phyloP scores from a whole-genome alignment of 2,329 filamentous ascomycete species.

The Chaetomium olivaceum region DNA sequence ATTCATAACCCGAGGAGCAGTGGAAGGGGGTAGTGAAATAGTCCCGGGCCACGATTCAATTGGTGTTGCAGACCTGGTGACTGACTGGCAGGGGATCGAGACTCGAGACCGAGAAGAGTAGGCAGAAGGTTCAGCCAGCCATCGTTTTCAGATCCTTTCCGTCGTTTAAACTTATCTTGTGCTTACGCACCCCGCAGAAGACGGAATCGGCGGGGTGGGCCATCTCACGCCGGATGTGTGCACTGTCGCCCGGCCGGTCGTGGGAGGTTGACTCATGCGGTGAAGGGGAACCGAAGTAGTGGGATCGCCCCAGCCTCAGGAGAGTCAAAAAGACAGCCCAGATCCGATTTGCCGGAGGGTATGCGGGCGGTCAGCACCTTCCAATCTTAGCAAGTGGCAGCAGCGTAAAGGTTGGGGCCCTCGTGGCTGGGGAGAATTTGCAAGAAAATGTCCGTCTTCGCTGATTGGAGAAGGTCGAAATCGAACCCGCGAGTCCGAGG shows the following conservation, averaged over 20 bases:
- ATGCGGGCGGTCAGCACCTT: slow-evolving; percentile 7
- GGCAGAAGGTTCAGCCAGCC: not conserved
- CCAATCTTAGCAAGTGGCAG: slow-evolving; percentile 1
- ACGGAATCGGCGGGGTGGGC: not conserved
- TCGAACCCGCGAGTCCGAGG: not conserved
- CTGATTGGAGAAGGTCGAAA: not conserved
- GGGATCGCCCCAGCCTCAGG: not conserved
- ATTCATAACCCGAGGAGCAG: not conserved
- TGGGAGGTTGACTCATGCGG: slow-evolving; percentile 28
- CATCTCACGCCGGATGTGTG: not conserved
- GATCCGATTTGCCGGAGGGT: slow-evolving; percentile 7
- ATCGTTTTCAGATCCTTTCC: not conserved
- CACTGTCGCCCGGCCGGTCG: not conserved
- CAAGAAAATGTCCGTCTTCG: not conserved
- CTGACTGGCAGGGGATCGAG: not conserved
- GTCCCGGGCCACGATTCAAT: not conserved
- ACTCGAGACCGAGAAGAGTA: not conserved
- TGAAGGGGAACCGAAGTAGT: slow-evolving; percentile 15
- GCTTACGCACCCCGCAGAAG: not conserved
- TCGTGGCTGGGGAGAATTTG: not conserved
- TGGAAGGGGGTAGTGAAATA: not conserved
- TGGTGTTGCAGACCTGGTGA: not conserved
- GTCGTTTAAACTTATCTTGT: not conserved
- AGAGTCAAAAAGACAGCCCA: not conserved
- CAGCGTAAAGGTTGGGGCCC: not conserved